Evolutionary conservation across 495 filamentous ascomycete genomes (phyloP), one percentile per base, ranked within the genome.

Genomic region (Echria macrotheca): DNA sequence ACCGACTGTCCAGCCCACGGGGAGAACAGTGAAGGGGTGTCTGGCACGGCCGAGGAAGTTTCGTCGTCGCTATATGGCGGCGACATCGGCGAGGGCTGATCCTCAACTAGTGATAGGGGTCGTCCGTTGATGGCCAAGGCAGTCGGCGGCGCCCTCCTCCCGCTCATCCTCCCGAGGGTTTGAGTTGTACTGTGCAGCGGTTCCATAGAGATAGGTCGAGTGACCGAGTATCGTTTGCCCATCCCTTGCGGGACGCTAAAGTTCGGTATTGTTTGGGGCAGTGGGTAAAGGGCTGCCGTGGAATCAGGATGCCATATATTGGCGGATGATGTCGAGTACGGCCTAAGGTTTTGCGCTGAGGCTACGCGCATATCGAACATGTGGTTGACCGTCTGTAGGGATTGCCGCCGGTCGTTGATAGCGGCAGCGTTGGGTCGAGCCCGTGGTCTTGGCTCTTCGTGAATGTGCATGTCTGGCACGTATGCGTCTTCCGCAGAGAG

Each of bases 401-500:
- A 80, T 53, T 74, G 70, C 48, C 77, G 62, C 29, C 75, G 69
- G 47, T 73, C 74, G 23, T 58, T 69, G 23, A 79, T 78, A n/a
- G 69, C 73, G 5, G 61, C 58, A 10, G 73, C 77, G 52, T 80
- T 80, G 8, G 75, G 75, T 32, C 77, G 64, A 15, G 64, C 58
- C 36, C 67, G 63, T 4, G 68, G 62, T 29, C 70, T 68, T 17
- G 61, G 52, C 4, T 68, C 57, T 32, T 65, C 59, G 12, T 45
- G 38, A 23, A 40, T 53, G 41, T 59, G 38, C 36, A 56, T 52
- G 48, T 59, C 50, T 25, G 43, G 52, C 9, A 47, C 54, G 36
- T 43, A 40, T 5, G 32, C 24, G 32, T 72, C 71, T 3, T 76
- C 69, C 12, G 60, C 55, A 11, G 61, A 56, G 14, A 58, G 60